Evolutionary conservation across 257 asterid genomes (phyloP).

Genomic region (Datura wrightii): DNA sequence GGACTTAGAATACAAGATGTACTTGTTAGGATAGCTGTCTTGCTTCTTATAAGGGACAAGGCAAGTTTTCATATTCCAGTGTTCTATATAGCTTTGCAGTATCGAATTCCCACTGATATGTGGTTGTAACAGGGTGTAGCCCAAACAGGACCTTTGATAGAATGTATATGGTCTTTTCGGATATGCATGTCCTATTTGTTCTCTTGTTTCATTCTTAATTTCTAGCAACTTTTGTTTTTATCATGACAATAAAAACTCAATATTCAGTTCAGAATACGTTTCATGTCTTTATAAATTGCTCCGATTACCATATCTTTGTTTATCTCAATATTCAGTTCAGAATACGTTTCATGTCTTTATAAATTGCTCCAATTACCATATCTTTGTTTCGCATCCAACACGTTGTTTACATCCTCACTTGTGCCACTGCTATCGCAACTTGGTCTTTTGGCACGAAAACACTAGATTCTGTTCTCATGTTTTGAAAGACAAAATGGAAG

Average conservation of each 20-base stretch:
- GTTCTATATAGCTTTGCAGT: conserved; percentile 5
- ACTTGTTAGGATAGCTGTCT: conserved; percentile 78
- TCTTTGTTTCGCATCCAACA: conserved; percentile 8
- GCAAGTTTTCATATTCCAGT: conserved; percentile 48
- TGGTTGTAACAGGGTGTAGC: neutral
- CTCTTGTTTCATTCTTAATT: neutral
- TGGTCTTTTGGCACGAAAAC: conserved; percentile 4
- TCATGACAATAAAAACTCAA: neutral
- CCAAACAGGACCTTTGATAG: conserved; percentile 17
- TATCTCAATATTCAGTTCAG: neutral
- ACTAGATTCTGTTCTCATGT: conserved; percentile 18
- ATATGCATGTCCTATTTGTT: conserved; percentile 6
- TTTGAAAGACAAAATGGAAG: conserved; percentile 3
- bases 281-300: neutral
- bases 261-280: neutral
- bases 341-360: neutral
- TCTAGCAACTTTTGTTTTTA: neutral
- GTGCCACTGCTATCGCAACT: neutral
- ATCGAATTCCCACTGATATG: conserved; percentile 8
- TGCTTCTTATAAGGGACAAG: conserved; percentile 75
- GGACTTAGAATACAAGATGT: conserved; percentile 88
- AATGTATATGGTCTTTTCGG: neutral
- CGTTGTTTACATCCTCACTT: neutral
- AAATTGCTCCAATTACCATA: neutral
- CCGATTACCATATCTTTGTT: too few species aligned